phyloP scores from a whole-genome alignment of 805 yeast genomes.

The Starmerella bacillaris region DNA sequence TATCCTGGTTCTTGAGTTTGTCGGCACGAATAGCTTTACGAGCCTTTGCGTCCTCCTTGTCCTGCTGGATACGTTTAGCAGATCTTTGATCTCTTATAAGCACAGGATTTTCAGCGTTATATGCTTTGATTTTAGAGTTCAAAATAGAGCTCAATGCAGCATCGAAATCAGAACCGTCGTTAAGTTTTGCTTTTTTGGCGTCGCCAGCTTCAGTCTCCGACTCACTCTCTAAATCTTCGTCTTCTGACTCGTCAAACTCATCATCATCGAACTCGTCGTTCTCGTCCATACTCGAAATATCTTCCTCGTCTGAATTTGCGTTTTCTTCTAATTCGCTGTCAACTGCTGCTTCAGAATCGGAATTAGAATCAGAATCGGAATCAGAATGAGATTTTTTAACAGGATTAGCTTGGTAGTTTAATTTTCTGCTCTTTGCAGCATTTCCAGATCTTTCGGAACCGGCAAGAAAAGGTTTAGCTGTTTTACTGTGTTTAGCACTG shows the following conservation, averaged over 20 bases:
- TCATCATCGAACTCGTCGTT: conserved; percentile 28
- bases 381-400: not conserved
- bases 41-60: conserved; percentile 71
- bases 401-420: too few relatives aligned
- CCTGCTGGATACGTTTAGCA: conserved; percentile 57
- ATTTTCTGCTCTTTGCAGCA: too few relatives aligned
- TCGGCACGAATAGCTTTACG: conserved; percentile 51
- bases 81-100: conserved; percentile 63
- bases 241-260: conserved; percentile 25
- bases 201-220: conserved; percentile 1
- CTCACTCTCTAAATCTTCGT: not conserved
- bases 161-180: conserved; percentile 34
- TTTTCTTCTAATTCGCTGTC: not conserved
- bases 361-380: not conserved
- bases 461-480: too few relatives aligned
- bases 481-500: too few relatives aligned
- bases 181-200: conserved; percentile 2
- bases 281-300: conserved; percentile 13
- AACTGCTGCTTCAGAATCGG: not conserved
- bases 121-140: conserved; percentile 72
- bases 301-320: not conserved
- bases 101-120: conserved; percentile 77
- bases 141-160: conserved; percentile 68
- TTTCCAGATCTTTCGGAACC: too few relatives aligned
- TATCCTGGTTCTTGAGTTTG: conserved; percentile 47